Evolutionary conservation across 192 early-diverging fungal species (phyloP), one percentile per base, ranked within the genome.

Genomic region (Fimicolochytrium jonesii): DNA sequence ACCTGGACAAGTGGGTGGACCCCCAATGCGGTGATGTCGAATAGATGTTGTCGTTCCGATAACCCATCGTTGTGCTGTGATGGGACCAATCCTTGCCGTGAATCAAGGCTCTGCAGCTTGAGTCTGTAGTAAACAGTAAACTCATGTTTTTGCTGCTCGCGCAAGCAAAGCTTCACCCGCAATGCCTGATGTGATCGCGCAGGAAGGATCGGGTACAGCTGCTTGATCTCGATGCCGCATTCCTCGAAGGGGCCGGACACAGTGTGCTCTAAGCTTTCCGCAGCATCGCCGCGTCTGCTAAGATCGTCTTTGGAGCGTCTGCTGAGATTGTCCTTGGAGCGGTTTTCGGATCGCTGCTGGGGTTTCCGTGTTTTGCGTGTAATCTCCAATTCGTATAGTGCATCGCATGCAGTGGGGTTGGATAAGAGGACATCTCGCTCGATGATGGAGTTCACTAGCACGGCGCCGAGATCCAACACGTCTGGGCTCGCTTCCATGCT

Each of bases 391-490:
- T 52, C 43, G 49, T 70, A 84, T 47, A 68, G 56, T 1, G 83
- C 61, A 57, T 84, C 82, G 54, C 80, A 83, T 10, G 86, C 79
- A 32, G 61, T 63, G 11, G 66, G 66, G 48, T 84, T 84, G 22
- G 36, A 62, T 10, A 84, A 36, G 2, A 59, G 35, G 9, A 84
- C 57, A 20, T 82, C 79, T 37, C 59, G 46, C 53, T 84, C 82
- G 11, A 61, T 60, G 34, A 74, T 47, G 1, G 82, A 74, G 64
- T 84, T 79, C 4, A 84, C 76, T n/a, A 84, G 72, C 18, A 79
- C 65, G 22, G 71, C 67, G 29, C 52, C 71, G 51, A 82, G 78
- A 20, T 82, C 73, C 15, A 84, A 25, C 13, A 53, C 1, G 2
- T 47, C n/a, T 31, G 72, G 69, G 29, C 67, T 51, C 13, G 72